Conservation (phyloP, 441 rosid species). For the Eugenia klotzschiana region DNA sequence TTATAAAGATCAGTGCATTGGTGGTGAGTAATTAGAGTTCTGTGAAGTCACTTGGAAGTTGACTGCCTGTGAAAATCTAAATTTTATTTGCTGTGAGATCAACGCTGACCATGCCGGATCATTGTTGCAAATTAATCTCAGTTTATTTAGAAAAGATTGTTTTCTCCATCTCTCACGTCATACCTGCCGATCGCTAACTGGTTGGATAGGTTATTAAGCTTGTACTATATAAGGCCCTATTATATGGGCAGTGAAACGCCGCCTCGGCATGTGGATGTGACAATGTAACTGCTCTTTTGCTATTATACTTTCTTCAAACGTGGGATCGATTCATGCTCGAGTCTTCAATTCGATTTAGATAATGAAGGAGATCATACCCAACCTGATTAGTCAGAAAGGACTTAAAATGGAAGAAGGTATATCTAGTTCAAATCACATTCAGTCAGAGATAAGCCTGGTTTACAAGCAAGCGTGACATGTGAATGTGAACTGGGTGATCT, state of each 20-base stretch:
- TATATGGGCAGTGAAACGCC: no score
- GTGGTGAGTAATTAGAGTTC: not conserved
- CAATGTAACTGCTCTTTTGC: not conserved
- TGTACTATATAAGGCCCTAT: not conserved
- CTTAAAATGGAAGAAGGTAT: not conserved
- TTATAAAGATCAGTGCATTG: not conserved
- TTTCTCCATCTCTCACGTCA: not conserved
- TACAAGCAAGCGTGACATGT: not conserved
- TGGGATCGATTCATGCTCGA: not conserved
- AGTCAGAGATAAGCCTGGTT: not conserved
- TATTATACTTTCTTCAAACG: not conserved
- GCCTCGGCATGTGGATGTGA: not conserved
- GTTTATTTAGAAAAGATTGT: not conserved
- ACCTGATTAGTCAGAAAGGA: not conserved
- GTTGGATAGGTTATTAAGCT: not conserved
- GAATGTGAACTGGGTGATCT: not conserved
- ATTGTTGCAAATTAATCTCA: not conserved
- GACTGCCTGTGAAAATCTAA: no score
- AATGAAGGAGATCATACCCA: not conserved
- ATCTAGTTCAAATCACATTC: not conserved
- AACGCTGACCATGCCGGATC: not conserved
- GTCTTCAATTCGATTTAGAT: not conserved
- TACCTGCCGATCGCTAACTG: not conserved
- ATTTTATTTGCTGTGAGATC: not conserved
- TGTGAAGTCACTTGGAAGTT: no score